Conservation (phyloP, 345 rosid species). For the Chamaenerion angustifolium region DNA sequence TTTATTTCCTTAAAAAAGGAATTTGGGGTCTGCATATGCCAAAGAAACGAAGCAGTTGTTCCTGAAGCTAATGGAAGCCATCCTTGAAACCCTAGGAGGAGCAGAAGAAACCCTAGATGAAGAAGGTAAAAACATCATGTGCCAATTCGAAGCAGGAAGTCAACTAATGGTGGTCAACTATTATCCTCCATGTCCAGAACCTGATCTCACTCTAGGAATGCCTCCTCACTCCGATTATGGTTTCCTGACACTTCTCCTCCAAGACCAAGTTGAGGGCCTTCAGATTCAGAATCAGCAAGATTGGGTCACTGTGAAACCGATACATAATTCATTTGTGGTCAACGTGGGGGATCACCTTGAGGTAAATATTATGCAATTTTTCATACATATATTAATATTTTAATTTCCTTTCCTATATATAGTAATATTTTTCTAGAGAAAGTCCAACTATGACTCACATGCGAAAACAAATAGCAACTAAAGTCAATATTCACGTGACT, state of each 20-base stretch:
- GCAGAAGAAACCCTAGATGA: conserved; percentile 8
- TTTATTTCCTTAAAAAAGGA: conserved; percentile 33
- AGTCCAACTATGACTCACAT: too few species aligned
- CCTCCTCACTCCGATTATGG: conserved; percentile 95
- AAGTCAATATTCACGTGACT: too few species aligned
- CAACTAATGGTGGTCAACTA: conserved; percentile 64
- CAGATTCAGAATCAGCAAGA: conserved; percentile 40
- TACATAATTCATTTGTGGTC: conserved; percentile 52
- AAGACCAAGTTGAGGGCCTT: conserved; percentile 65
- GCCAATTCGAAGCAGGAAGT: conserved; percentile 51
- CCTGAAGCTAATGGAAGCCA: conserved; percentile 48
- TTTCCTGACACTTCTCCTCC: conserved; percentile 74
- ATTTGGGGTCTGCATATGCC: conserved; percentile 51
- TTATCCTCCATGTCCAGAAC: conserved; percentile 81
- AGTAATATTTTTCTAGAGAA: too few species aligned
- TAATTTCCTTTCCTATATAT: too few species aligned
- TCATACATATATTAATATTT: too few species aligned
- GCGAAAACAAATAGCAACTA: too few species aligned
- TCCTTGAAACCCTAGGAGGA: conserved; percentile 48
- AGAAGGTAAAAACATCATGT: conserved; percentile 4
- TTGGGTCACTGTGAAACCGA: conserved; percentile 72
- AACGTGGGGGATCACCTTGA: conserved; percentile 93
- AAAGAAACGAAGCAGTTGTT: conserved; percentile 50
- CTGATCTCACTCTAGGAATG: conserved; percentile 78
- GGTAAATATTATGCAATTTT: too few species aligned